These are phyloP conservation scores for Blastocystis sp. DNA, from an alignment of 352 stramenopile genomes.

Conservation along the genomic window DNA sequence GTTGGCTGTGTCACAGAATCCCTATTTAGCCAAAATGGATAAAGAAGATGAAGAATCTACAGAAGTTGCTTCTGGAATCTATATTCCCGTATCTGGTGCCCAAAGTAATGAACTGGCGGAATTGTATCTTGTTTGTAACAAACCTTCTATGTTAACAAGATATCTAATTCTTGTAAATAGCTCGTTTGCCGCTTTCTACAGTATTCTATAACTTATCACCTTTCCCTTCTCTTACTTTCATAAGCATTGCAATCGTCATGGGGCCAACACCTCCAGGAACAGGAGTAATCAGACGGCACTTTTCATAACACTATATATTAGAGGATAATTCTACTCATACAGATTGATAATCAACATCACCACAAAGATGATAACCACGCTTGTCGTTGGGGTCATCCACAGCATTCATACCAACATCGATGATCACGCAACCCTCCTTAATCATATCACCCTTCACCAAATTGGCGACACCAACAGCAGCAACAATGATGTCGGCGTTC, in stretches of 20 bases:
- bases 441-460: slow-evolving; percentile 91
- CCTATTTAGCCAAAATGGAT: background rate
- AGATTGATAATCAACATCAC: slow-evolving; percentile 88
- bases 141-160: no score
- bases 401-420: slow-evolving; percentile 98
- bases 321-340: slow-evolving; percentile 68
- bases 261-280: slow-evolving; percentile 93
- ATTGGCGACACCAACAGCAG: slow-evolving; percentile 88
- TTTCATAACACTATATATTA: slow-evolving; percentile 70
- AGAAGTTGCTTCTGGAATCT: background rate
- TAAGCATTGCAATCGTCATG: slow-evolving; percentile 90
- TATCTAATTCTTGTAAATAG: slow-evolving; percentile 22
- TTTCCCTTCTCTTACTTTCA: slow-evolving; percentile 30
- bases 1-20: background rate
- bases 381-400: slow-evolving; percentile 77
- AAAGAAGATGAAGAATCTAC: background rate
- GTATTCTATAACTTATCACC: slow-evolving; percentile 68
- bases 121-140: background rate
- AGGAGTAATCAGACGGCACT: slow-evolving; percentile 88
- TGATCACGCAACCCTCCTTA: slow-evolving; percentile 84
- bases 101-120: background rate
- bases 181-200: slow-evolving; percentile 67
- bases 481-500: slow-evolving; percentile 92
- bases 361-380: slow-evolving; percentile 91
- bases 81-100: background rate